A percentile compares a stretch with the other conserved stretches of the same genome.
These are phyloP conservation scores for Agaricales sp. DNA, from an alignment of 1,284 basidiomycete species.

Conservation along the genomic window DNA sequence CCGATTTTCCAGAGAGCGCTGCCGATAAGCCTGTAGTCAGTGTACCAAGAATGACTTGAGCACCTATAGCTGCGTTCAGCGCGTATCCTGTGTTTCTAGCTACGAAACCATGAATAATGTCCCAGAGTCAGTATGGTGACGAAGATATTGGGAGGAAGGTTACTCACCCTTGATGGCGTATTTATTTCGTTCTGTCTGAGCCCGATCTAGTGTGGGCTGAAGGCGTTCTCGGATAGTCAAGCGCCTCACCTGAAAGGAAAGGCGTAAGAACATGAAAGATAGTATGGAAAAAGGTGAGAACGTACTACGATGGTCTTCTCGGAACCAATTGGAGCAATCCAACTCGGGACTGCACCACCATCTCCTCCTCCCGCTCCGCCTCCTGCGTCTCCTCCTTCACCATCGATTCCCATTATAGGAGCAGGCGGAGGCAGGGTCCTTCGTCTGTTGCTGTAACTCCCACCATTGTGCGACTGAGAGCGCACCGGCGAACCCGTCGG, in stretches of 20 bases:
- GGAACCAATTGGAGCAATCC: not conserved
- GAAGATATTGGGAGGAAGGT: not conserved
- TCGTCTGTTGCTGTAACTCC: no score
- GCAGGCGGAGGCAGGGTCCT: not conserved
- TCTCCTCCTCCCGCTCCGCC: not conserved
- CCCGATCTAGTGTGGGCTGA: conserved; percentile 30
- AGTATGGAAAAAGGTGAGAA: not conserved
- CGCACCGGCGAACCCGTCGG: no score
- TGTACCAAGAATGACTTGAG: conserved; percentile 55
- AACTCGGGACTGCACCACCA: not conserved
- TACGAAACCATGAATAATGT: not conserved
- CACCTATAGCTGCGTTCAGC: conserved; percentile 43
- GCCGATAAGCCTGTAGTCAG: conserved; percentile 59
- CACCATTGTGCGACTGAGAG: no score
- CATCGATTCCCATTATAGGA: not conserved
- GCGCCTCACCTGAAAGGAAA: not conserved
- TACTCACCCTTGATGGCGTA: conserved; percentile 22
- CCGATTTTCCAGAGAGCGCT: conserved; percentile 28
- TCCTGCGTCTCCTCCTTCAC: not conserved
- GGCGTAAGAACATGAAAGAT: not conserved
- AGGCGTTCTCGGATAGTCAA: conserved; percentile 31
- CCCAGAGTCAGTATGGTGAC: not conserved
- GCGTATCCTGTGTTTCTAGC: conserved; percentile 33
- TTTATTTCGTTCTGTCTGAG: conserved; percentile 27
- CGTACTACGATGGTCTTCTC: not conserved